A percentile compares a stretch with the other conserved stretches of the same genome.
These are phyloP conservation scores for Sphaerulina vaccinii DNA, from an alignment of 2,329 filamentous ascomycete species.

Conservation along the genomic window DNA sequence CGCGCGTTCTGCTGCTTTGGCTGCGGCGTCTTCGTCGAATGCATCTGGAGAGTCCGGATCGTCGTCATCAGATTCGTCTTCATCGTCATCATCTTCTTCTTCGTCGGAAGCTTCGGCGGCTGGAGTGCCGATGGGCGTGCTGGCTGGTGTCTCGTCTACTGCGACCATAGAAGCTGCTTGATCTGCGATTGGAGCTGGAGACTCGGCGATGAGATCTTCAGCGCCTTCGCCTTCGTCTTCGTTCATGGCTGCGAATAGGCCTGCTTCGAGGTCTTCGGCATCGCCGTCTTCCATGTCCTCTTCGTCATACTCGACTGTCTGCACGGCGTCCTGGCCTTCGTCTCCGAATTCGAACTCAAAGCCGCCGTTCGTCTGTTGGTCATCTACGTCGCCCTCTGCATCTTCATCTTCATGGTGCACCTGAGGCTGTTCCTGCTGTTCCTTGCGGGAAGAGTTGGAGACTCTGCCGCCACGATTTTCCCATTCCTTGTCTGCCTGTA, in stretches of 20 bases:
- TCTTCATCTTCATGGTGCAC: neutral
- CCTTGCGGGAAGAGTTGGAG: too few relatives aligned
- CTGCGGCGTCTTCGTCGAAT: slow-evolving; percentile 54
- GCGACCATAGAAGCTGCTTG: slow-evolving; percentile 30
- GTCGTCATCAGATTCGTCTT: slow-evolving; percentile 48
- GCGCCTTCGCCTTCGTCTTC: slow-evolving; percentile 32
- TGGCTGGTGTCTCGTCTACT: slow-evolving; percentile 24
- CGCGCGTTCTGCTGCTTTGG: slow-evolving; percentile 48
- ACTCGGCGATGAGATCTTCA: slow-evolving; percentile 26
- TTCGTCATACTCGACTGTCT: slow-evolving; percentile 35
- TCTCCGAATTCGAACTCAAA: slow-evolving; percentile 41
- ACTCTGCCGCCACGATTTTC: slow-evolving; percentile 53
- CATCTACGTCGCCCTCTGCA: slow-evolving; percentile 32
- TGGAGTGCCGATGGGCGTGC: slow-evolving; percentile 24
- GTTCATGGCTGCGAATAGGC: slow-evolving; percentile 41
- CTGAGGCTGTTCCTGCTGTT: too few relatives aligned
- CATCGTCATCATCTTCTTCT: slow-evolving; percentile 35
- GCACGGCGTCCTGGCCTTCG: slow-evolving; percentile 43
- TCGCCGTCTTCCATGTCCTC: slow-evolving; percentile 44
- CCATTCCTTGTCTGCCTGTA: slow-evolving; percentile 62
- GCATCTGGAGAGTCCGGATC: slow-evolving; percentile 44
- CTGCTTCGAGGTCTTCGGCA: slow-evolving; percentile 34
- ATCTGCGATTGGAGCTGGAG: slow-evolving; percentile 31
- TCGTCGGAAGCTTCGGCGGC: slow-evolving; percentile 28
- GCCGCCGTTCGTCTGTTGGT: slow-evolving; percentile 24